These are phyloP conservation scores for Ascochyta clinopodiicola DNA, from an alignment of 2,329 filamentous ascomycete species.

Conservation along the genomic window DNA sequence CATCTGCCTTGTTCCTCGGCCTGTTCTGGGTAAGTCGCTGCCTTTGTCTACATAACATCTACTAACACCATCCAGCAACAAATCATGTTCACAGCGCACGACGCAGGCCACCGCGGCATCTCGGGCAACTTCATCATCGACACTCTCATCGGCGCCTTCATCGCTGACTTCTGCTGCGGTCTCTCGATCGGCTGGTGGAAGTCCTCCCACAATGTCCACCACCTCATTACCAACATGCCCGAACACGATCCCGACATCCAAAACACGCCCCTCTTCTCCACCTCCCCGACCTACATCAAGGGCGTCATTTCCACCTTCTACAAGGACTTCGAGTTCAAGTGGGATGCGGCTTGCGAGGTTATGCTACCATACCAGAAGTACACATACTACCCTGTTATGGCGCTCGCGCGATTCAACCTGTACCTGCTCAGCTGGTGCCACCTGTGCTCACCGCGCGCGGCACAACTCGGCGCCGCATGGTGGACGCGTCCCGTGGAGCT, in stretches of 20 bases:
- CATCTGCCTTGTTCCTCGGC: constrained; percentile 65
- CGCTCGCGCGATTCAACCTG: constrained; percentile 85
- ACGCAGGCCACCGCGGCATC: constrained; percentile 69
- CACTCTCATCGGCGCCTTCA: constrained; percentile 66
- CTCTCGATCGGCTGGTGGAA: constrained; percentile 75
- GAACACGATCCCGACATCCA: constrained; percentile 53
- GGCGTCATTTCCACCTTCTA: constrained; percentile 83
- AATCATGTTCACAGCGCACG: constrained; percentile 72
- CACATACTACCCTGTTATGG: constrained; percentile 81
- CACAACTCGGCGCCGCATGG: constrained; percentile 76
- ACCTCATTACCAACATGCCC: constrained; percentile 69
- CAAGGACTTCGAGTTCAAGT: constrained; percentile 73
- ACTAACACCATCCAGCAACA: constrained; percentile 59
- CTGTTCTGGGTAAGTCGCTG: constrained; percentile 61
- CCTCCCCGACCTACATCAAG: constrained; percentile 79
- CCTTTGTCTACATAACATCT: constrained; percentile 1
- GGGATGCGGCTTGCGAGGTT: constrained; percentile 75
- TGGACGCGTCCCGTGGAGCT: constrained; percentile 87
- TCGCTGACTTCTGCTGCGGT: constrained; percentile 70
- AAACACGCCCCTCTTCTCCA: constrained; percentile 84
- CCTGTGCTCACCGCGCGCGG: constrained; percentile 72
- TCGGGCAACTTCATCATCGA: constrained; percentile 65
- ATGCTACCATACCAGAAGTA: constrained; percentile 78
- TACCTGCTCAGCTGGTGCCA: constrained; percentile 83
- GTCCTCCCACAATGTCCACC: constrained; percentile 72